These are phyloP conservation scores for Yamadazyma kitorensis DNA, from an alignment of 805 yeast species.

Conservation along the genomic window DNA sequence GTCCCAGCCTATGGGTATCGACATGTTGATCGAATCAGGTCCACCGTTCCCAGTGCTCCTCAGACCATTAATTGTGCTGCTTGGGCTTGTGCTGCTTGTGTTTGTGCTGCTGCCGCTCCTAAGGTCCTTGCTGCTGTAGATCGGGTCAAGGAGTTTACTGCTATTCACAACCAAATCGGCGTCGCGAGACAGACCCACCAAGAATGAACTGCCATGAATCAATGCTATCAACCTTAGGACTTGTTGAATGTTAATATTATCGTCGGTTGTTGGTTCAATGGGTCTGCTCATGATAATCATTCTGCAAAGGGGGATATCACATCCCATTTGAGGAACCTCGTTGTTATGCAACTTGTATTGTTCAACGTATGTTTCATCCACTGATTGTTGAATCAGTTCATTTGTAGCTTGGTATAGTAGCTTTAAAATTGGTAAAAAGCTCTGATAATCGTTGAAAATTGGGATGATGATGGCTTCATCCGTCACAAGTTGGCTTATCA, in stretches of 20 bases:
- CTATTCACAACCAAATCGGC: neutral
- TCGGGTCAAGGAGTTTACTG: too few species aligned
- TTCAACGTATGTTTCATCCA: neutral
- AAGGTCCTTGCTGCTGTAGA: too few species aligned
- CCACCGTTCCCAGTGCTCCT: too few species aligned
- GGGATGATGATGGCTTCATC: too few species aligned
- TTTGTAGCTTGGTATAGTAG: constrained; percentile 9
- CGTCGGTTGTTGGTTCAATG: constrained; percentile 13
- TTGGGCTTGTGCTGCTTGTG: too few species aligned
- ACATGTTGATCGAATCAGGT: constrained; percentile 16
- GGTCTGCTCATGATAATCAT: constrained; percentile 18
- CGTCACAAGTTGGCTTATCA: too few species aligned
- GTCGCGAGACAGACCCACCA: neutral
- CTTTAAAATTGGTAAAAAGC: constrained; percentile 12
- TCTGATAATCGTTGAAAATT: constrained; percentile 9
- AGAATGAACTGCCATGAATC: constrained; percentile 26
- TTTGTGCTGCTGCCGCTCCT: too few species aligned
- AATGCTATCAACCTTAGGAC: constrained; percentile 28
- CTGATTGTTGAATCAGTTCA: neutral
- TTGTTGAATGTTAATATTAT: constrained; percentile 31
- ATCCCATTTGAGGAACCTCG: constrained; percentile 17
- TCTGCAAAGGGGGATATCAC: constrained; percentile 21
- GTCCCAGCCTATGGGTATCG: constrained; percentile 52
- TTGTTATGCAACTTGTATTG: constrained; percentile 1
- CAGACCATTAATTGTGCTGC: too few species aligned